These are phyloP conservation scores for Macrophomina tecta DNA, from an alignment of 2,329 filamentous ascomycete species.

Conservation along the genomic window DNA sequence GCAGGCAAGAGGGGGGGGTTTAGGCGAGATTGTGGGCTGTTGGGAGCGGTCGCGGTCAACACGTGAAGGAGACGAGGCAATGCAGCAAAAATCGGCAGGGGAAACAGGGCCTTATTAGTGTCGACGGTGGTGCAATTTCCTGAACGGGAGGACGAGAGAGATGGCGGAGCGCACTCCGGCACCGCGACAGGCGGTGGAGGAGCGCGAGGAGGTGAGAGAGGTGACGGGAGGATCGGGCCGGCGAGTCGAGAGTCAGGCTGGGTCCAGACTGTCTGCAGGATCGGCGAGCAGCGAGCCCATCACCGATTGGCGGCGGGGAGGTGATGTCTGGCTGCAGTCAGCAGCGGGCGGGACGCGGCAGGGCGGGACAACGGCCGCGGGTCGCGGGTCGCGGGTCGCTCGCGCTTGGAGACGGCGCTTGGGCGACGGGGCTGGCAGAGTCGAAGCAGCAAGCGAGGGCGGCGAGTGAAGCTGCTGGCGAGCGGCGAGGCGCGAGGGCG, in stretches of 20 bases:
- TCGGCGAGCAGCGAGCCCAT: neutral
- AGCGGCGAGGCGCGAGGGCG: neutral
- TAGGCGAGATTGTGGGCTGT: conserved; percentile 16
- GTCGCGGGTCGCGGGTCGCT: neutral
- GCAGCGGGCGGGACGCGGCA: conserved; percentile 7
- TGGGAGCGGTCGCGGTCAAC: neutral
- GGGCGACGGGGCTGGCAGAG: too few species aligned
- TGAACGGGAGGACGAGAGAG: neutral
- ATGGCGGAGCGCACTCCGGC: conserved; percentile 4
- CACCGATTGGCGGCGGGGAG: neutral
- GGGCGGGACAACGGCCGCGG: conserved; percentile 14
- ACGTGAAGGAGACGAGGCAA: neutral
- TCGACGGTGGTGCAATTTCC: neutral
- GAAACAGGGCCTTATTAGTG: neutral
- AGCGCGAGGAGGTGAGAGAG: neutral
- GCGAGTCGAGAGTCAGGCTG: neutral
- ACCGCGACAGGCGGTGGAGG: neutral
- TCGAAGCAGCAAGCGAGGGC: neutral
- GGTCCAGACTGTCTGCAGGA: conserved; percentile 1
- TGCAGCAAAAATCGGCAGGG: neutral
- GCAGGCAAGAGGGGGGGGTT: neutral
- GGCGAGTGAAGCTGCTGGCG: neutral
- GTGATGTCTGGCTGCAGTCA: neutral
- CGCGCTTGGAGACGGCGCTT: neutral
- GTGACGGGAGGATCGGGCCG: conserved; percentile 18